Evolutionary conservation across 106 monocot genomes (phyloP), one percentile per base, ranked within the genome.

Genomic region (Dendrobium catenatum): DNA sequence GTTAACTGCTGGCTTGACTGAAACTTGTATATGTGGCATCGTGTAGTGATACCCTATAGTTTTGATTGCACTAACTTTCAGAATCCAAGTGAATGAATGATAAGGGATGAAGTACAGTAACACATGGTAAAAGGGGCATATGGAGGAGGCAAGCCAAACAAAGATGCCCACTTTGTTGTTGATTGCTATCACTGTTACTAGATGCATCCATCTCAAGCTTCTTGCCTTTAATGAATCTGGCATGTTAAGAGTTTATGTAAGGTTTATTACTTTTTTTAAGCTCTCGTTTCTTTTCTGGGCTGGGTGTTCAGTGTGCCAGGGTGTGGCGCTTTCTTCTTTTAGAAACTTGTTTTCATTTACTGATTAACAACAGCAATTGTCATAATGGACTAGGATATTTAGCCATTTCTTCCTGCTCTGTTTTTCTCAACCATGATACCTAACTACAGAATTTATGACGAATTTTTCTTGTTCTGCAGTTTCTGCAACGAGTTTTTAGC

Each of bases 401-500:
- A 24, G 6, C 9, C 5, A 66, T 66, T 66, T 66, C 9, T 66
- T n/a, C 26, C 6, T 15, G 5, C 64, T 66, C 64, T 24, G 15
- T 66, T 58, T 26, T 66, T 8, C 64, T 66, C 10, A 66, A 26
- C 26, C 15, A 9, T 1, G 26, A 66, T 55, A 18, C 55, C 1
- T 55, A 55, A 16, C n/a, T 61, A 61, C 20, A 20, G 42, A 74
- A 43, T 1, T 74, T 42, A 9, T 72, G 40, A 75, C 19, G 13
- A 43, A 44, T 76, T 15, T 48, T 29, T 51, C 42, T 76, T 24
- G 9, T 49, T 76, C 5, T 91, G 79, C 89, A 96, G 96, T 96
- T 96, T 83, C 85, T 96, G 29, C 82, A 83, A 77, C 77, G 85
- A 66, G 96, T 96, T 85, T 96, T 96, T 77, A 96, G 90, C 86